Evolutionary conservation across 768 basidiomycete species (phyloP), one percentile per base, ranked within the genome.

Genomic region (Trametes meyenii): DNA sequence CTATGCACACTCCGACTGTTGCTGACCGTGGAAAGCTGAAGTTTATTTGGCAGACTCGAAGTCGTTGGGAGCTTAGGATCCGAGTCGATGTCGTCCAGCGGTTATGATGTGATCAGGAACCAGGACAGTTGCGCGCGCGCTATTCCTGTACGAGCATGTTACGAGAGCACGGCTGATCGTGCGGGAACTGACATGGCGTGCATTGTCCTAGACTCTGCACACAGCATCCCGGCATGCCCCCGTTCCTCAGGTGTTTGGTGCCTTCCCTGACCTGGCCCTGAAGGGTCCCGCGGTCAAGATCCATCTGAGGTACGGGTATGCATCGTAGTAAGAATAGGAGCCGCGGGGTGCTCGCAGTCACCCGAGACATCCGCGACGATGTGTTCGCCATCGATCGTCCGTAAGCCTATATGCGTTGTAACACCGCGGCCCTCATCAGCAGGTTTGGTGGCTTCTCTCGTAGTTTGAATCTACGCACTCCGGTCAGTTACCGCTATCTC

Each of bases 331-430:
- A 40, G n/a, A 3, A 23, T 14, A 29, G 38, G 38, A 40, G 17
- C 26, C 57, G 57, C 57, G 40, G 50, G 26, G 23, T 50, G 40
- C 39, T 44, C 19, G 17, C 59, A 33, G 26, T 5, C 19, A n/a
- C 42, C 42, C 38, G 54, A 50, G 38, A 45, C 61, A 52, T 62
- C 61, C 61, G 61, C 61, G 61, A 62, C 46, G 55, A 38, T 56
- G 56, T 49, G 35, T 43, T 14, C 38, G 40, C n/a, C 40, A 50
- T 39, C 21, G 50, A 33, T 62, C 33, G 17, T 5, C n/a, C 16
- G 49, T 36, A 16, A 16, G 40, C 60, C 17, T 21, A 36, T 35
- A 23, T 26, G 50, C 49, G 61, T 56, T 50, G 55, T 56, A 51
- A 50, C 49, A 44, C 55, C 61, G 61, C 61, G 61, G 50, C 40